phyloP scores from a whole-genome alignment of 179 eudicot species.

The Silene vulgaris region DNA sequence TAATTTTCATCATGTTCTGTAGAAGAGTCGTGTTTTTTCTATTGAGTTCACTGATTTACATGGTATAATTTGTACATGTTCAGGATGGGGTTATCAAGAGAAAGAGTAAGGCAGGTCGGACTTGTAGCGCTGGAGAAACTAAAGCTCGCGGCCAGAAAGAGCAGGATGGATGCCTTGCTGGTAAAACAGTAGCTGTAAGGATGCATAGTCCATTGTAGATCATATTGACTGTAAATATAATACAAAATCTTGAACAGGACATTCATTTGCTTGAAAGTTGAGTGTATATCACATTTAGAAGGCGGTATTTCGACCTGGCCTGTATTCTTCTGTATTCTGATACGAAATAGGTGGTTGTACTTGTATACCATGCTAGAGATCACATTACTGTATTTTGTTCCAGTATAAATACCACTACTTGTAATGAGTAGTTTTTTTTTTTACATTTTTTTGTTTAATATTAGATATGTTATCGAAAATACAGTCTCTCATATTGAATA shows the following conservation, averaged over 20 bases:
- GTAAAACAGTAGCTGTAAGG: conserved; percentile 35
- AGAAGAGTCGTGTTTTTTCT: not conserved
- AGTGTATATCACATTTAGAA: not conserved
- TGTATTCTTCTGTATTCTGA: not conserved
- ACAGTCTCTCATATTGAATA: not conserved
- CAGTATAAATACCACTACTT: not conserved
- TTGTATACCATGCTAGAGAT: conserved; percentile 7
- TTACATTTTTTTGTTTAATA: not conserved
- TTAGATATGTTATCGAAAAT: not conserved
- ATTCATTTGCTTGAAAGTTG: conserved; percentile 17
- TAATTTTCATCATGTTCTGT: not conserved
- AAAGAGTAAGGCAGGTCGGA: conserved; percentile 88
- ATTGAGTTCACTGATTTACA: not conserved
- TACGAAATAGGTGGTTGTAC: not conserved
- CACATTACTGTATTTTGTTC: not conserved
- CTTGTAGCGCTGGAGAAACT: conserved; percentile 81
- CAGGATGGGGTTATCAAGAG: conserved; percentile 93
- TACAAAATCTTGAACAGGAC: conserved; percentile 6
- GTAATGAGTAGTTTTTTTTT: not conserved
- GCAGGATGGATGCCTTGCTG: conserved; percentile 65
- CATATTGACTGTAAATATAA: conserved; percentile 30
- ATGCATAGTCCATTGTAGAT: conserved; percentile 22
- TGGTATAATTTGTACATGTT: conserved; percentile 11
- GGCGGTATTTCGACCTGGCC: not conserved
- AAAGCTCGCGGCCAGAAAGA: conserved; percentile 78